Base-by-base conservation (phyloP, 495 filamentous ascomycete genomes). In the Aspergillus leporis region DNA sequence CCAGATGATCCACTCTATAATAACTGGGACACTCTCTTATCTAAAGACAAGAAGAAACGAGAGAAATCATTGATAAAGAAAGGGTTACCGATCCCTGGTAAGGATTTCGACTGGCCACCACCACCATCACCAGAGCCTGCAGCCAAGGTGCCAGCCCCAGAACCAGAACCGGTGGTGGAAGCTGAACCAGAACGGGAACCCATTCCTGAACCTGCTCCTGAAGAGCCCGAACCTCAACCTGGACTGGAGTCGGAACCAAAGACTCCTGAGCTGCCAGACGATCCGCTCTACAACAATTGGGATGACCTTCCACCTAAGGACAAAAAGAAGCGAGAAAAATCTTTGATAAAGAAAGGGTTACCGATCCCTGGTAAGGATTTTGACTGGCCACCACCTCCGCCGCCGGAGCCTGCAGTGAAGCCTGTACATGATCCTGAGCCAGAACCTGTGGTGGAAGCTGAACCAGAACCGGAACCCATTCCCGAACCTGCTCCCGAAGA, bases 261-360 rank as follows among this genome's bases (percentile, higher is more conserved):
- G 16, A 19, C 19, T 23, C 21, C 21, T 47, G 19, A 16, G 3
- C 51, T 72, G 6, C 70, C 65, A 22, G 68, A 72, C 52, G 69
- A 74, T 56, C 74, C 74, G 34, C 64, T 78, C 8, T 78, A 78
- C 51, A 61, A 73, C 12, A 65, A 69, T 25, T 78, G 74, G 74
- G 18, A 56, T 3, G 64, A 36, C 14, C 36, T 78, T 8, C 69
- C 65, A 6, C 72, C 71, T 3, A 76, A 76, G 51, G 75, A 76
- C 4, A 61, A 69, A 21, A 76, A 76, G 63, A 73, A 66, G 48
- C 70, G 75, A 41, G 74, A 76, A 31, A 78, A 72, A 51, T 53
- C 63, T n/a, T 48, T 78, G 41, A 62, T 58, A 0, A 70, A 66
- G 36, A 76, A 73, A 53, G 70, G 70, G 1, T 66, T 76, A 31